Evolutionary conservation across 1,139 yeast genomes (phyloP), one percentile per base, ranked within the genome.

Genomic region (Taphrina sp.): DNA sequence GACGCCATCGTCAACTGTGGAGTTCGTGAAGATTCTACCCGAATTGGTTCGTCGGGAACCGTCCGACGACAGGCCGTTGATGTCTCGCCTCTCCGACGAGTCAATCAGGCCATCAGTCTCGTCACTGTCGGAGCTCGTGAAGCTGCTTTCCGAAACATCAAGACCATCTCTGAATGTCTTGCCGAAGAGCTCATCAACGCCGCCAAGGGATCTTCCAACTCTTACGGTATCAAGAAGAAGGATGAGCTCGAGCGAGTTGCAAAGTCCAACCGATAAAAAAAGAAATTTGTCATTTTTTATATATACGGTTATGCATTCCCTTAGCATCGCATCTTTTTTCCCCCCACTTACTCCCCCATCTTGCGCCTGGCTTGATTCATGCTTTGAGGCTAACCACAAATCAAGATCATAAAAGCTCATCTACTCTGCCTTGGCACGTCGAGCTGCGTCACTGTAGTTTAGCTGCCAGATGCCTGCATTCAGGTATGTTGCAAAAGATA

Each of bases 21-120:
- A 78, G 95, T 98, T 78, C 89, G 98, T 83, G 99, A 94, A 83
- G 99, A 94, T 80, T 88, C 98, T 73, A 94, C 99, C 82, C 90
- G 98, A 87, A 92, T 94, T 71, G 99, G 99, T 80, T 90, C 97
- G 74, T 90, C 97, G 72, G 98, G 98, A 85, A 87, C 98, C 74
- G 99, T 95, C 71, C 92, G 98, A 85, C 89, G 99, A 85, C 98
- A 94, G 82, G 98, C 99, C 69, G 99, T 94, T 74, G 99, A 94
- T 88, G 99, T 94, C 67, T 90, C 98, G 73, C 99, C 99, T 74
- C 84, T 94, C 76, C 90, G 99, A 85, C 90, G 99, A 83, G 97
- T 94, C 70, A 92, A 94, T 95, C 97, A 92, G 81, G 95, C 99
- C 71, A 82, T 94, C 73, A 83, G 98, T 74, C 83, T 94, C 75